Evolutionary conservation across 169 alveolate genomes (phyloP), one percentile per base, ranked within the genome.

Genomic region (Eimeria tenella): DNA sequence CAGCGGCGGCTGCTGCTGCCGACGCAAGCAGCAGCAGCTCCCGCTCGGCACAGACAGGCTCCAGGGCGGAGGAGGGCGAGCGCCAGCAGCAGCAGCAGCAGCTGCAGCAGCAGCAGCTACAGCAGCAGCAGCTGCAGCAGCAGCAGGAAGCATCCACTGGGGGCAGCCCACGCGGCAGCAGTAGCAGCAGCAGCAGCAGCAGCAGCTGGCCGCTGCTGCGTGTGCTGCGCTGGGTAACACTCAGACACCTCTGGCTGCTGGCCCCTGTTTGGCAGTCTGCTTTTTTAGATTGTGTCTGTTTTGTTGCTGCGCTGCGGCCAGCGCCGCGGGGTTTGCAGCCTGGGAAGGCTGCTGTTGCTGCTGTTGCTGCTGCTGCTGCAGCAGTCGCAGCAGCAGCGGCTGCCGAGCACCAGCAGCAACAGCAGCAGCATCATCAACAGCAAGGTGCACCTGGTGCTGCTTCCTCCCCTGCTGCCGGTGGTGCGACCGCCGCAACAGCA

Each of bases 161-260:
- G 4, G 89, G 15, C 13, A 77, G 42, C 68, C 62, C 62, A 8
- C 65, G 31, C 68, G 42, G 83, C 15, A 2, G 42, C 42, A 31
- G 42, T 31, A 31, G 21, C 68, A 23, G 49, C 90, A 70, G 19
- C 74, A 87, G 68, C 58, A 65, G 50, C 71, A 87, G 42, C 74
- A 56, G 21, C 49, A 86, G 70, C 90, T 58, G 90, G 90, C 90
- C 73, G 71, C 31, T 70, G 93, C 89, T 53, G 93, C 90, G 94
- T 7, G 90, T 90, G 65, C 89, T 90, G 89, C 81, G 81, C 25
- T 90, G 94, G 94, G 89, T 90, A 3, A 90, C 94, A 1, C 79
- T 75, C 15, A 9, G 94, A 4, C 94, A 82, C 31, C 65, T 90
- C 42, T 55, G 86, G 55, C 90, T 90, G 49, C 89, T 90, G 75